A percentile compares a stretch with the other conserved stretches of the same genome.
Evolutionary conservation across 345 rosid genomes (phyloP).

Genomic region (Brassica nigra): DNA sequence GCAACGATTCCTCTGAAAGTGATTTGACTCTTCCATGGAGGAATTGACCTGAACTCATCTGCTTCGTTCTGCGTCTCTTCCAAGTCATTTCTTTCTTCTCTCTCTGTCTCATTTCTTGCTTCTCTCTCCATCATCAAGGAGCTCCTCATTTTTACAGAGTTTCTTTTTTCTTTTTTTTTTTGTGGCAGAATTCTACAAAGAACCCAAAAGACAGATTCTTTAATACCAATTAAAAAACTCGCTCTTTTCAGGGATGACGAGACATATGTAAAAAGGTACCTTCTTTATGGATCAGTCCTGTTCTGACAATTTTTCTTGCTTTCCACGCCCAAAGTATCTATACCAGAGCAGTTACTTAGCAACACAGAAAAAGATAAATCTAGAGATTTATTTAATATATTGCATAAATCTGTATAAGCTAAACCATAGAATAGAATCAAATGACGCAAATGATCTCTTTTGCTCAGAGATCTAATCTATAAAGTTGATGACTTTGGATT

Average conservation of each 20-base stretch:
- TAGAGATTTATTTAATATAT: conserved; percentile 28
- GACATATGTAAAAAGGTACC: conserved; percentile 1
- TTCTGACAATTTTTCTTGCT: conserved; percentile 26
- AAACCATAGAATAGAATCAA: conserved; percentile 31
- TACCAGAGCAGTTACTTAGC: conserved; percentile 18
- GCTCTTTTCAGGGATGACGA: neutral
- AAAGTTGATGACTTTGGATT: conserved; percentile 19
- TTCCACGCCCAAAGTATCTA: conserved; percentile 21
- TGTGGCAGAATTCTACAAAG: neutral
- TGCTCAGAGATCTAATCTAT: conserved; percentile 20
- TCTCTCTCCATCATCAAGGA: conserved; percentile 14
- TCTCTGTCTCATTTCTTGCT: conserved; percentile 35
- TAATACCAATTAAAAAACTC: neutral
- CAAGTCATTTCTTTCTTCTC: conserved; percentile 38
- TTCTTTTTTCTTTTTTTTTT: neutral
- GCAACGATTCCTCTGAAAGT: conserved; percentile 76
- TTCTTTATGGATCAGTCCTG: conserved; percentile 36
- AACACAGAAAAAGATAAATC: conserved; percentile 12
- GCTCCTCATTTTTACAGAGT: conserved; percentile 25
- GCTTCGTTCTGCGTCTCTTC: conserved; percentile 46
- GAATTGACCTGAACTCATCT: conserved; percentile 51
- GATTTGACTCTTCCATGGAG: conserved; percentile 80
- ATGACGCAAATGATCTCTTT: conserved; percentile 33
- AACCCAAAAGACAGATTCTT: conserved; percentile 30
- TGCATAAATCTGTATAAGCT: conserved; percentile 27